Conservation (phyloP, 2,329 filamentous ascomycete species). For the Colletotrichum liriopes region DNA sequence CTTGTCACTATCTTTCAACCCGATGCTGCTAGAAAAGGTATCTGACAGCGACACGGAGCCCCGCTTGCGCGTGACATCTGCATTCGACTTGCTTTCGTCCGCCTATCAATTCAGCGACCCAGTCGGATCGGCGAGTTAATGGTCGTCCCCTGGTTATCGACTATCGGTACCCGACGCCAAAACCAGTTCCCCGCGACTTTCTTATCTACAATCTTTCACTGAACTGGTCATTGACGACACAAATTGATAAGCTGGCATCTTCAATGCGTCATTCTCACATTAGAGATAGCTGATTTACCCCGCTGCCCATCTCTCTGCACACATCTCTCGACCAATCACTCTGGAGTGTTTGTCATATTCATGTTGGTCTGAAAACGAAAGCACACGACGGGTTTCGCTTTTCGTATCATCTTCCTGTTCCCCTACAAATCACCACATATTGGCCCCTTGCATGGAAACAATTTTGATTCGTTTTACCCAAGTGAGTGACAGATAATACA, state of each 20-base stretch:
- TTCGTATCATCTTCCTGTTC: background rate
- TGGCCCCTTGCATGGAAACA: background rate
- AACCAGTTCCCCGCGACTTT: background rate
- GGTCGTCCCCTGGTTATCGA: background rate
- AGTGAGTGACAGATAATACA: too few species aligned
- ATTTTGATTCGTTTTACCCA: too few species aligned
- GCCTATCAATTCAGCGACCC: background rate
- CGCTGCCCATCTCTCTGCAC: background rate
- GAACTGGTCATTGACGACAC: background rate
- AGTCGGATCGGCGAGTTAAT: background rate
- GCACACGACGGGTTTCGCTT: background rate
- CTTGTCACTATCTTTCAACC: background rate
- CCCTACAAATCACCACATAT: background rate
- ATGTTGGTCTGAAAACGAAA: background rate
- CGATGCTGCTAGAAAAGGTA: background rate
- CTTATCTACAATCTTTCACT: background rate
- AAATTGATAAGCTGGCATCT: background rate
- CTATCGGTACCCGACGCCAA: background rate
- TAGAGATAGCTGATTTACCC: background rate
- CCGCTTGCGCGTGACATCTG: background rate
- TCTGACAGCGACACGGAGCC: background rate
- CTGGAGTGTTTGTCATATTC: background rate
- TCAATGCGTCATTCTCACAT: too few species aligned
- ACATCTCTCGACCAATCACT: background rate
- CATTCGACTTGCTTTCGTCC: background rate